phyloP scores from a whole-genome alignment of 345 rosid genomes.

The Theobroma cacao region DNA sequence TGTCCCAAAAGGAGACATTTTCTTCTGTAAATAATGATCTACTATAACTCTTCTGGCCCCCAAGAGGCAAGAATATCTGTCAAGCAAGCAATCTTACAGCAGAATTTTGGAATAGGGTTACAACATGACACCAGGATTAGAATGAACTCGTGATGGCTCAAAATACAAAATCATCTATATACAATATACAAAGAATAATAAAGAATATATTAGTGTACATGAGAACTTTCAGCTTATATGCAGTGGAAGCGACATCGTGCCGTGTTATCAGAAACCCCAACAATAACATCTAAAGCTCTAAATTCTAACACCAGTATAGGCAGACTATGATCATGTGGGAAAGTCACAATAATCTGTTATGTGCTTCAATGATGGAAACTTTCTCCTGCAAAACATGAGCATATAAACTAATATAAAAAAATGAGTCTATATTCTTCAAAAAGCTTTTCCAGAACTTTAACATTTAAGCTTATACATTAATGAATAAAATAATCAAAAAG shows the following conservation, averaged over 20 bases:
- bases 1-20: background rate
- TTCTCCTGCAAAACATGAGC: slow-evolving; percentile 45
- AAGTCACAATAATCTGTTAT: slow-evolving; percentile 51
- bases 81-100: background rate
- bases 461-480: background rate
- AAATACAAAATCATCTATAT: slow-evolving; percentile 3
- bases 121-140: background rate
- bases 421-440: background rate
- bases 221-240: background rate
- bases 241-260: background rate
- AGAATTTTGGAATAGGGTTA: background rate
- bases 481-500: background rate
- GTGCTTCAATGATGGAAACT: slow-evolving; percentile 50
- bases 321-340: background rate
- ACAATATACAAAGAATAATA: background rate
- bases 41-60: background rate
- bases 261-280: background rate
- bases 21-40: background rate
- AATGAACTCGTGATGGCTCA: background rate
- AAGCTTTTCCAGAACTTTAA: background rate
- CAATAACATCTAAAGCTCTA: background rate
- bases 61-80: no score
- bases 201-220: background rate
- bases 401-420: background rate
- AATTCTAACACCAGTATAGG: background rate